Percentiles rank a stretch among this genome's conserved stretches.
Conservation (phyloP, 257 asterid species). For the Solanum chmielewskii region DNA sequence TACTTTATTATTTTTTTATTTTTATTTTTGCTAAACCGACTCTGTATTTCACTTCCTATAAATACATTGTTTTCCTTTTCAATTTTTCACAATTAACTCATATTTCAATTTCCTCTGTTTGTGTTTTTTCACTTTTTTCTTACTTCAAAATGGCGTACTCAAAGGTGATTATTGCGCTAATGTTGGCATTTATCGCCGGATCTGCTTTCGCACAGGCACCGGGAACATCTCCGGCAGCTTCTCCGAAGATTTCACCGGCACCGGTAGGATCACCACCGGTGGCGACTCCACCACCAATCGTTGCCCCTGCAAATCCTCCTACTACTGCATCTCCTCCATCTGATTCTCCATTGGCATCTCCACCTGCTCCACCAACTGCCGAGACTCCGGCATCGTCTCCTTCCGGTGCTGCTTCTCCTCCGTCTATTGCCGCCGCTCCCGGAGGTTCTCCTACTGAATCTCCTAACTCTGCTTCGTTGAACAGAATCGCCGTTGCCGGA, state of each 20-base stretch:
- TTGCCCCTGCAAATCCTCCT: constrained; percentile 10
- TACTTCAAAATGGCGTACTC: constrained; percentile 15
- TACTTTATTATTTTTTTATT: too few species aligned
- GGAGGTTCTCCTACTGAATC: constrained; percentile 19
- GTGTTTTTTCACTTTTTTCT: background rate
- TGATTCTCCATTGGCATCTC: constrained; percentile 13
- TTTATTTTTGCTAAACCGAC: too few species aligned
- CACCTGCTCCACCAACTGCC: constrained; percentile 12
- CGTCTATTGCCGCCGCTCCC: constrained; percentile 20
- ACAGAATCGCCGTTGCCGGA: constrained; percentile 38
- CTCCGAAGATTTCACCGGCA: constrained; percentile 21
- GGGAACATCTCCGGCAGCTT: constrained; percentile 29
- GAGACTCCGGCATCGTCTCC: constrained; percentile 9
- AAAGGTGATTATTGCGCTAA: constrained; percentile 4
- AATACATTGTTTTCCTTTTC: background rate
- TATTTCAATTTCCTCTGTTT: background rate
- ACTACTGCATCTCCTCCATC: background rate
- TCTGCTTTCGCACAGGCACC: constrained; percentile 41
- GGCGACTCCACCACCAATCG: constrained; percentile 7
- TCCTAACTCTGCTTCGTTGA: constrained; percentile 22
- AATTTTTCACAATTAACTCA: background rate
- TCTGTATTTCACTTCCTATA: background rate
- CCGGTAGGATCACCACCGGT: constrained; percentile 5
- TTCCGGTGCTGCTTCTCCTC: background rate
- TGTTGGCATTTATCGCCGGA: constrained; percentile 23